Evolutionary conservation across 306 rosid genomes (phyloP), one percentile per base, ranked within the genome.

Genomic region (Cucumis hystrix): DNA sequence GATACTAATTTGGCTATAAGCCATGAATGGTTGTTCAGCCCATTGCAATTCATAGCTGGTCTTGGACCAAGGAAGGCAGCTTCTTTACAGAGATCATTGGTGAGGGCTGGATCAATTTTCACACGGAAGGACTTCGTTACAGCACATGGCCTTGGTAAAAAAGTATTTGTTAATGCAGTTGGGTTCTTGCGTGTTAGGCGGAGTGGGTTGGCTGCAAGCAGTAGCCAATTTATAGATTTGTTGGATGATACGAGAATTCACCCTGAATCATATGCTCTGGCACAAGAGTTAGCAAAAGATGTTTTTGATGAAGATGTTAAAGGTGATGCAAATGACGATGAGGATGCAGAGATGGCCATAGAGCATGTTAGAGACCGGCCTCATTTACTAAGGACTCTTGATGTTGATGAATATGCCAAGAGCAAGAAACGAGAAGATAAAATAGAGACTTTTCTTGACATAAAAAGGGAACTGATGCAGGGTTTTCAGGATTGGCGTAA

Each of bases 11-110:
- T 96, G 83, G 96, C 99, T 71, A 85, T 89, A 21, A 85, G 89
- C 70, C 98, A 96, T 14, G 99, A 96, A 79, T 96, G 99, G 99
- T 79, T 96, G 83, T 96, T 96, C 81, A 85, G 93, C 76, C 93
- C 99, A 8, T 82, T 96, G 79, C 98, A 96, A 74, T 92, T 92
- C 83, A 84, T 91, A 84, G 92, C 98, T 81, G 99, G 99, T 79
- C 96, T 96, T 83, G 99, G 99, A 80, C 99, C 98, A 10, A 91
- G 99, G 82, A 96, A 96, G 82, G 97, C 99, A 55, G 96, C 98
- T 74, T 96, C 91, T 77, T 83, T 96, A 78, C 97, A 96, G 81
- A 84, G 97, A 81, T 92, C 97, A 21, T 79, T 96, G 83, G 97
- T 96, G 62, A 89, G 96, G 85, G 88, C 93, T 74, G 97, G 98